phyloP scores from a whole-genome alignment of 371 early-diverging fungal species.

The Quaeritorhiza haematococci region DNA sequence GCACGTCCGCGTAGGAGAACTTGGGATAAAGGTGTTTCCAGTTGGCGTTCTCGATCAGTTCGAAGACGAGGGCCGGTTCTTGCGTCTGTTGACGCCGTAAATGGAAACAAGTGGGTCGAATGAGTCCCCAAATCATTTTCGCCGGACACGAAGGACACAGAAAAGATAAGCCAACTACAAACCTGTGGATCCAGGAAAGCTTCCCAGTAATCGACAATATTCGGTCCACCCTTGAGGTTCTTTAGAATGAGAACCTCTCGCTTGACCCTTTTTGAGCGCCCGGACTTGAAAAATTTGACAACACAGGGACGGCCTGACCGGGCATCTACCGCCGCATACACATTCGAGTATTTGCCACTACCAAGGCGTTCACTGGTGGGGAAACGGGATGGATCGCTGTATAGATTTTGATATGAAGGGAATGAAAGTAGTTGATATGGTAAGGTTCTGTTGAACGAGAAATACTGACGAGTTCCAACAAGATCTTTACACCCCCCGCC shows the following conservation, averaged over 20 bases:
- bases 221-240: constrained; percentile 89
- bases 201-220: constrained; percentile 90
- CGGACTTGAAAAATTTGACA: constrained; percentile 99
- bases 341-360: constrained; percentile 99
- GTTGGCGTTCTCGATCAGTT: constrained; percentile 80
- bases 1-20: constrained; percentile 89
- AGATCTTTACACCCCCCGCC: background rate
- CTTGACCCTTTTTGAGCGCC: constrained; percentile 98
- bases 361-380: constrained; percentile 96
- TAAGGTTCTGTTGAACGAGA: background rate
- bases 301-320: constrained; percentile 75
- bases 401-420: background rate
- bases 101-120: constrained; percentile 1
- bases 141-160: background rate
- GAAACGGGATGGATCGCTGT: constrained; percentile 88
- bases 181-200: constrained; percentile 93
- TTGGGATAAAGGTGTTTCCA: constrained; percentile 71
- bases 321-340: constrained; percentile 94
- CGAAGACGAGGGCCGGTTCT: constrained; percentile 95
- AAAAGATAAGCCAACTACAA: constrained; percentile 10
- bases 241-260: constrained; percentile 98
- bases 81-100: constrained; percentile 71
- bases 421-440: background rate
- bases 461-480: background rate
- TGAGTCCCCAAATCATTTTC: background rate